Evolutionary conservation across 371 early-diverging fungal genomes (phyloP).

Genomic region (Conidiobolus incongruus): DNA sequence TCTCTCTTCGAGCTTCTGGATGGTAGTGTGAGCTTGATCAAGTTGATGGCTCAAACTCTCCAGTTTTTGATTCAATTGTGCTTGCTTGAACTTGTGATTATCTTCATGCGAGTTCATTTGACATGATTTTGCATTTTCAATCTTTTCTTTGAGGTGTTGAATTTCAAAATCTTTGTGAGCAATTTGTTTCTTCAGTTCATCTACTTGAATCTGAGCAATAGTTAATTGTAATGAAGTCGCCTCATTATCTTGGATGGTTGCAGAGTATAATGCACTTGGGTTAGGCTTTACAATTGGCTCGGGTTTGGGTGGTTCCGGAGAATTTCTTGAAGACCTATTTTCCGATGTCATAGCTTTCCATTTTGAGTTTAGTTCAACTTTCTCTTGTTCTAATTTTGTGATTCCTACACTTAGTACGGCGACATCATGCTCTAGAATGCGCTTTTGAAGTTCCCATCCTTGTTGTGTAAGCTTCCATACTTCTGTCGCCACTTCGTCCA

Average conservation of each 20-base stretch:
- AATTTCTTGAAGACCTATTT: not conserved
- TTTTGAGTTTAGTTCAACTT: not conserved
- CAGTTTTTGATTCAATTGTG: too few relatives aligned
- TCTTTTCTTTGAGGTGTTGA: too few relatives aligned
- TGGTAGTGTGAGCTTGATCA: too few relatives aligned
- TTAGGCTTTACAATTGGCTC: not conserved
- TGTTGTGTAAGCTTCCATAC: conserved; percentile 29
- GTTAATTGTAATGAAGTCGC: too few relatives aligned
- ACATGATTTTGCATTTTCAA: too few relatives aligned
- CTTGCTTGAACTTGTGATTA: too few relatives aligned
- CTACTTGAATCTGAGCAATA: too few relatives aligned
- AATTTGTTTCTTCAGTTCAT: too few relatives aligned
- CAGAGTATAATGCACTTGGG: not conserved
- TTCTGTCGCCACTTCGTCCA: conserved; percentile 39
- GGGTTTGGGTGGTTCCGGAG: not conserved
- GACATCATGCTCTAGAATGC: conserved; percentile 41
- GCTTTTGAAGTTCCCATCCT: conserved; percentile 33
- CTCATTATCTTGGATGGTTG: not conserved
- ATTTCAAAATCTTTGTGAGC: too few relatives aligned
- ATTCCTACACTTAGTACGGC: conserved; percentile 16
- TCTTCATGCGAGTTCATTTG: too few relatives aligned
- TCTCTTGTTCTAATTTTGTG: not conserved
- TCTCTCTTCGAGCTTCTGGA: too few relatives aligned
- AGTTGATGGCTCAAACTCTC: too few relatives aligned
- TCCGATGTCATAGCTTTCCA: not conserved